These are phyloP conservation scores for Aspergillus alliaceus DNA, from an alignment of 2,329 filamentous ascomycete genomes.

Conservation along the genomic window DNA sequence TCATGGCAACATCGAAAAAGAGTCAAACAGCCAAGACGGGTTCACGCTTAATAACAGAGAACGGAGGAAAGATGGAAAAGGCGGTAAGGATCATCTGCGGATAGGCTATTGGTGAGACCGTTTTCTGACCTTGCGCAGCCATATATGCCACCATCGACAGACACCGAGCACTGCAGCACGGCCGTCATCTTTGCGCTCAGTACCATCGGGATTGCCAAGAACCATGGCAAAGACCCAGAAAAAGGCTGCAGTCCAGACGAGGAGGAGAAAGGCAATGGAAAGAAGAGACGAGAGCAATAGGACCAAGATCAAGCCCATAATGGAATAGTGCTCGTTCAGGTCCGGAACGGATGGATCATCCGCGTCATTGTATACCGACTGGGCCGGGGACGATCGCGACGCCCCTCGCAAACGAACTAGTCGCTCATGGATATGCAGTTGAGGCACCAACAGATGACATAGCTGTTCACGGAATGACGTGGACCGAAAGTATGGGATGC, in stretches of 20 bases:
- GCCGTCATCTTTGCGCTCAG: constrained; percentile 61
- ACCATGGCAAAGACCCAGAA: constrained; percentile 65
- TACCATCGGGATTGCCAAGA: constrained; percentile 62
- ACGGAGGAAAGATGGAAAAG: not conserved
- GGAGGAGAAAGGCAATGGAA: constrained; percentile 56
- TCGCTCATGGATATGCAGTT: constrained; percentile 50
- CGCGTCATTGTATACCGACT: constrained; percentile 44
- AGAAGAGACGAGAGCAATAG: constrained; percentile 58
- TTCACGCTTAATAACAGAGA: constrained; percentile 10
- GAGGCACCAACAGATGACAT: constrained; percentile 53
- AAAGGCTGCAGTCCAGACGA: constrained; percentile 59
- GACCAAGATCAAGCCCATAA: constrained; percentile 49
- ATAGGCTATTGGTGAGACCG: constrained; percentile 10
- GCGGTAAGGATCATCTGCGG: not conserved
- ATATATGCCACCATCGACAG: constrained; percentile 61
- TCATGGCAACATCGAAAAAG: constrained; percentile 24
- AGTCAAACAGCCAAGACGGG: constrained; percentile 8
- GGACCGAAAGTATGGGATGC: constrained; percentile 42
- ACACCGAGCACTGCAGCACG: constrained; percentile 59
- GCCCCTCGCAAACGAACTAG: constrained; percentile 29
- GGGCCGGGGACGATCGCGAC: constrained; percentile 28
- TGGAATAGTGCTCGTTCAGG: constrained; percentile 36
- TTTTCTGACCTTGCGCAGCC: constrained; percentile 45
- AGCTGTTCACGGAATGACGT: constrained; percentile 52
- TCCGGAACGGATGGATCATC: constrained; percentile 29